A percentile compares a stretch with the other conserved stretches of the same genome.
phyloP scores from a whole-genome alignment of 2,329 filamentous ascomycete genomes.

The Colletotrichum cuscutae region DNA sequence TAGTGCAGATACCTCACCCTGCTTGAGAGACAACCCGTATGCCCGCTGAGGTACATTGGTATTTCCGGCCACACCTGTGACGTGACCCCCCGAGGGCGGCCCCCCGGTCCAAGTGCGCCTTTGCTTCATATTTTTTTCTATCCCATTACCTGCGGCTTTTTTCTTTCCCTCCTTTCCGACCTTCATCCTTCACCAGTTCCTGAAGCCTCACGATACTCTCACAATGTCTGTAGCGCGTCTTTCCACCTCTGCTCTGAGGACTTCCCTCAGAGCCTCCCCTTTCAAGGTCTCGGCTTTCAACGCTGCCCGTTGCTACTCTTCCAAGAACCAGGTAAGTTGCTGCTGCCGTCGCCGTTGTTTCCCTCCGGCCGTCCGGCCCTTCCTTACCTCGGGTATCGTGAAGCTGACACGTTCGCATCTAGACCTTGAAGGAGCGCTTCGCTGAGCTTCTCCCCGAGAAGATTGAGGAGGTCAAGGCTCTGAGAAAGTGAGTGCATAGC shows the following conservation, averaged over 20 bases:
- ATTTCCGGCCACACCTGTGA: slow-evolving; percentile 33
- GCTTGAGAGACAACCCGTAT: slow-evolving; percentile 19
- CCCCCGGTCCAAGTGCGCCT: slow-evolving; percentile 30
- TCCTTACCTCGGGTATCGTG: slow-evolving; percentile 31
- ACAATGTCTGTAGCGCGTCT: slow-evolving; percentile 88
- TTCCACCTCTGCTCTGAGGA: slow-evolving; percentile 83
- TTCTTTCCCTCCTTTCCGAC: slow-evolving; percentile 41
- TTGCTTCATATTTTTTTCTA: slow-evolving; percentile 36
- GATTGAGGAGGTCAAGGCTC: slow-evolving; percentile 99
- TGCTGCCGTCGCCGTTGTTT: slow-evolving; percentile 4
- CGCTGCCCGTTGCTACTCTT: slow-evolving; percentile 89
- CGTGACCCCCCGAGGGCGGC: slow-evolving; percentile 31
- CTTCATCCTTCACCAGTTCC: slow-evolving; percentile 42
- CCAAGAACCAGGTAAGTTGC: slow-evolving; percentile 82
- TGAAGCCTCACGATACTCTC: slow-evolving; percentile 38
- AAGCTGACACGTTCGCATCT: slow-evolving; percentile 37
- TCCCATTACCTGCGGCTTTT: slow-evolving; percentile 35
- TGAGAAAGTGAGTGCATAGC: slow-evolving; percentile 80
- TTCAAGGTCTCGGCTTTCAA: slow-evolving; percentile 80
- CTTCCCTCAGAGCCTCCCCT: slow-evolving; percentile 74
- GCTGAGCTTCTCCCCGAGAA: slow-evolving; percentile 95
- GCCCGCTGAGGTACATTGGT: slow-evolving; percentile 30
- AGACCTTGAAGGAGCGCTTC: slow-evolving; percentile 99
- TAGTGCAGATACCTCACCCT: slow-evolving; percentile 20
- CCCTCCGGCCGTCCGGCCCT: slow-evolving; percentile 36